These are phyloP conservation scores for Globisporangium megalacanthum DNA, from an alignment of 352 stramenopile species.

Conservation along the genomic window DNA sequence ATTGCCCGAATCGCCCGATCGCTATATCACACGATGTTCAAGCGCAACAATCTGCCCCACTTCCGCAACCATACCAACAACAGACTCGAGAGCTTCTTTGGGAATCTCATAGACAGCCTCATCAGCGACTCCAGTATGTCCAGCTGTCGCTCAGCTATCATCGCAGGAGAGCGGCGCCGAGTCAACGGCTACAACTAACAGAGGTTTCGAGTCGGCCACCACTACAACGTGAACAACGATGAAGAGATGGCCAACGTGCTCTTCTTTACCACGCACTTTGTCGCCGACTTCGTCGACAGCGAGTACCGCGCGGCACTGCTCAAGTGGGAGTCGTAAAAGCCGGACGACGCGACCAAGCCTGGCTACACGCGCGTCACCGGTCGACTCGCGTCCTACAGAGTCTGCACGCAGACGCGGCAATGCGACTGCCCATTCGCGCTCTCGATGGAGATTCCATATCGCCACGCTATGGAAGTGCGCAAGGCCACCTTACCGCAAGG, in stretches of 20 bases:
- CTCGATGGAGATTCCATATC: no score
- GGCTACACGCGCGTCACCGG: background rate
- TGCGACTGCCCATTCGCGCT: slow-evolving; percentile 8
- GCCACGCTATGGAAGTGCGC: no score
- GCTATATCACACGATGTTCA: no score
- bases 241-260: slow-evolving; percentile 16
- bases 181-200: background rate
- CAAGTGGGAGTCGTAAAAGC: background rate
- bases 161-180: background rate
- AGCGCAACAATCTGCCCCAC: slow-evolving; percentile 4
- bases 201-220: background rate
- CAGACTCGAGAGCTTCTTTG: slow-evolving; percentile 22
- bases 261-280: slow-evolving; percentile 14
- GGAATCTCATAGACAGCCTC: slow-evolving; percentile 16
- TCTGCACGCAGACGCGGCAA: background rate
- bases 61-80: slow-evolving; percentile 32
- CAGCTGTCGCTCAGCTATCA: background rate
- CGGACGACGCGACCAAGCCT: background rate
- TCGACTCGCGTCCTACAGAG: background rate
- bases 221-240: slow-evolving; percentile 14
- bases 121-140: slow-evolving; percentile 5
- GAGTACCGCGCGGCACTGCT: no score
- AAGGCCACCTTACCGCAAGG: no score
- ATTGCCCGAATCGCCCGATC: no score
- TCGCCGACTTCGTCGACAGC: slow-evolving; percentile 11